phyloP scores from a whole-genome alignment of 306 rosid species.

The Cucumis hystrix region DNA sequence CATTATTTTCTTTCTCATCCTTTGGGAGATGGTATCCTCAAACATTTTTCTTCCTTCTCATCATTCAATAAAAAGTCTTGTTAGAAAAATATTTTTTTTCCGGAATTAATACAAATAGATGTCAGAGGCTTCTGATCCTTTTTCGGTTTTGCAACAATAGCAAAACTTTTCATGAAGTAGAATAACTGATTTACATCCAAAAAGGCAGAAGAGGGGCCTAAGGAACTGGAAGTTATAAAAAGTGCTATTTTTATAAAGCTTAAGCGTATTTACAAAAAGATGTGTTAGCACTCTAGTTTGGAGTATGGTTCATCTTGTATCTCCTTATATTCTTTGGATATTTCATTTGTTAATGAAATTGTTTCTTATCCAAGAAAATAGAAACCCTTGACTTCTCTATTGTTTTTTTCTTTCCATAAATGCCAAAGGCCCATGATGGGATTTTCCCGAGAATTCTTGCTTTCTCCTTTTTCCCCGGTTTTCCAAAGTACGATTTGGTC shows the following conservation, averaged over 20 bases:
- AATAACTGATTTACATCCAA: background rate
- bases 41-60: background rate
- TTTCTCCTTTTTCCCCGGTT: background rate
- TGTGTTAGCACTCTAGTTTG: background rate
- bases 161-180: background rate
- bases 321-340: no score
- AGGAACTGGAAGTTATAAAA: background rate
- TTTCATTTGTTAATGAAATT: no score
- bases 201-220: background rate
- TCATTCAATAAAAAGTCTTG: no score
- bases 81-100: no score
- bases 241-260: background rate
- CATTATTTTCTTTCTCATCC: background rate
- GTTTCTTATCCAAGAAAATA: no score
- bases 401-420: background rate
- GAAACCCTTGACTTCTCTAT: background rate
- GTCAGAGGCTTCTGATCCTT: background rate
- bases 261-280: background rate
- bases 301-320: background rate
- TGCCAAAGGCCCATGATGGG: background rate
- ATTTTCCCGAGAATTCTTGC: background rate
- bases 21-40: background rate
- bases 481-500: background rate
- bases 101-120: background rate
- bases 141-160: background rate